phyloP scores from a whole-genome alignment of 768 basidiomycete genomes.

The Peribolospora kevripleyi region DNA sequence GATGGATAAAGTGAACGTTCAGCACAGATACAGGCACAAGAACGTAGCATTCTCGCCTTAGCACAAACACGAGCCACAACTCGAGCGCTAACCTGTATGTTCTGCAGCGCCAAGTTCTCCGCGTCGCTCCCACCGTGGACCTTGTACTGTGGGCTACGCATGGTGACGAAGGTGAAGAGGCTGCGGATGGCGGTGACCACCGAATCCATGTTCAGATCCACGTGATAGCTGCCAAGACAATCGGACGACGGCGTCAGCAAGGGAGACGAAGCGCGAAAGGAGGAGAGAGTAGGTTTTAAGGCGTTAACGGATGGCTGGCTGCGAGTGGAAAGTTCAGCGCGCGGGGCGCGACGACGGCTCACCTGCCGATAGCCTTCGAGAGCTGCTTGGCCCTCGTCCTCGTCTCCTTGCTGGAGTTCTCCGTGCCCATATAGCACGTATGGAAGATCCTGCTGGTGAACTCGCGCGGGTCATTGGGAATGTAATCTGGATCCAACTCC shows the following conservation, averaged over 20 bases:
- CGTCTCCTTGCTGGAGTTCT: constrained; percentile 77
- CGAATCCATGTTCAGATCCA: constrained; percentile 86
- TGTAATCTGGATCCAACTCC: constrained; percentile 49
- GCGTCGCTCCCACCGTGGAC: constrained; percentile 62
- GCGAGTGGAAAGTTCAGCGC: not conserved
- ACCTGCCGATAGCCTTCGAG: constrained; percentile 75
- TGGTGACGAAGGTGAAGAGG: constrained; percentile 63
- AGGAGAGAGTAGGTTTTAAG: not conserved
- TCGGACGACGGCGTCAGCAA: not conserved
- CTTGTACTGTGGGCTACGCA: constrained; percentile 45
- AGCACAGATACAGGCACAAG: not conserved
- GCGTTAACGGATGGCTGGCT: not conserved
- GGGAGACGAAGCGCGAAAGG: not conserved
- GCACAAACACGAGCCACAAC: not conserved
- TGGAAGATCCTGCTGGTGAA: constrained; percentile 74
- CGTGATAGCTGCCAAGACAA: constrained; percentile 43
- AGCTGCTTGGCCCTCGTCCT: constrained; percentile 63
- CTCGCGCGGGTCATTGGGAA: constrained; percentile 68
- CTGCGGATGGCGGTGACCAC: constrained; percentile 61
- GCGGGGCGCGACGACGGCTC: constrained; percentile 4
- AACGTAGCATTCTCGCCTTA: not conserved
- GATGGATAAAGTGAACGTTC: not conserved
- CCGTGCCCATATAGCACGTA: constrained; percentile 97
- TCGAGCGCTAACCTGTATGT: constrained; percentile 45
- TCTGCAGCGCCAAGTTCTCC: constrained; percentile 90